Percentiles rank a stretch among this genome's conserved stretches.
Evolutionary conservation across 441 rosid genomes (phyloP).

Genomic region (Aleurites moluccanus): DNA sequence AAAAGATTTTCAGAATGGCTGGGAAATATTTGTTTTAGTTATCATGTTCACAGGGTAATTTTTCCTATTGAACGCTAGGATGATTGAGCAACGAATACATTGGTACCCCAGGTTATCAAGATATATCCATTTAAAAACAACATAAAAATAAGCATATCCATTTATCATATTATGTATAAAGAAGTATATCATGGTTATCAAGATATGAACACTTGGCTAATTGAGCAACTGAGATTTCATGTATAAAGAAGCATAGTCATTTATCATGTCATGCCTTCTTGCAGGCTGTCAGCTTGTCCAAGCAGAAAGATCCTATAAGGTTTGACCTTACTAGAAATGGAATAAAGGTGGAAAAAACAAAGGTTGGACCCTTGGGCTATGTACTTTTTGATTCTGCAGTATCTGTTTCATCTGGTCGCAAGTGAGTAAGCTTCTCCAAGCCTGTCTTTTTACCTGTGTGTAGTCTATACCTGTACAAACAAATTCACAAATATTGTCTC

Average conservation of each 20-base stretch:
- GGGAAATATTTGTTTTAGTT: not conserved
- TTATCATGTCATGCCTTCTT: slow-evolving; percentile 26
- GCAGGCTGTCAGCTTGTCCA: slow-evolving; percentile 63
- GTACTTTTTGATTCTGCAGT: slow-evolving; percentile 87
- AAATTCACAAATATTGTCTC: not conserved
- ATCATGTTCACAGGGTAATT: not conserved
- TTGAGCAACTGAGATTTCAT: too few species aligned
- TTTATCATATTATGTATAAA: too few species aligned
- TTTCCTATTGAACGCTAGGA: not conserved
- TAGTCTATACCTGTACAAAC: not conserved
- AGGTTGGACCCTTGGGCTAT: slow-evolving; percentile 91
- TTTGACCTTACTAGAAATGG: slow-evolving; percentile 67
- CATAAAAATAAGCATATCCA: too few species aligned
- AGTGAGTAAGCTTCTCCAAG: slow-evolving; percentile 53
- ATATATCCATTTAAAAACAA: too few species aligned
- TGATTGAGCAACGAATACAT: not conserved
- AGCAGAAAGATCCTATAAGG: slow-evolving; percentile 58
- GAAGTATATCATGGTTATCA: too few species aligned
- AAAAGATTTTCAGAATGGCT: not conserved
- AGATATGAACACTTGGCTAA: too few species aligned
- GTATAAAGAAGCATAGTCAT: not conserved
- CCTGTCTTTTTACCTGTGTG: not conserved
- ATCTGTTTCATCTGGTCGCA: slow-evolving; percentile 61
- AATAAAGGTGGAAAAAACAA: slow-evolving; percentile 66
- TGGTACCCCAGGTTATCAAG: slow-evolving; percentile 1